Base-by-base conservation (phyloP, 75 land plant species). In the Selaginella tamariscina region DNA sequence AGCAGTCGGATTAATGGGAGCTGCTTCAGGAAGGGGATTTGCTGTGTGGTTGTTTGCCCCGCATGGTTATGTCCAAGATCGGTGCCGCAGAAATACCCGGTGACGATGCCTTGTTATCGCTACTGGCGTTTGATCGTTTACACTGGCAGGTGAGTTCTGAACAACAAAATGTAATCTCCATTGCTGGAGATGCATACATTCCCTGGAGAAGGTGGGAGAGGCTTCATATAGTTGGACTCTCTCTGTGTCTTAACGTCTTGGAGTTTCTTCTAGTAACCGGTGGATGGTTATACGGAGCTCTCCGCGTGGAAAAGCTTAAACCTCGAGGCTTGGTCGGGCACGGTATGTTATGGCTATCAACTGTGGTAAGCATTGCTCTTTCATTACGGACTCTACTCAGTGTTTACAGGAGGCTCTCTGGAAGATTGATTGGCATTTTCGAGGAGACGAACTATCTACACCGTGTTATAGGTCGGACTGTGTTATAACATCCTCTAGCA, bases 281-380 rank as follows among this genome's bases (percentile, higher is more conserved):
- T 9, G 62, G 62, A 2, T 59, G 62, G 62, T n/a, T 59, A 8
- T 59, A 59, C 21, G 62, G 62, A 5, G 21, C 62, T 5, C 62
- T 59, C 62, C 8, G 23, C n/a, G 62, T 59, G 62, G 62, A 59
- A n/a, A 59, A 59, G 62, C 62, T 59, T 21, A 23, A 8, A n/a
- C 62, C 62, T 2, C 8, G 26, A 59, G 62, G 62, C 2, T 9
- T 59, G 9, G 62, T 59, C 21, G 62, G 62, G 18, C 62, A 59
- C 21, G 62, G 62, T 2, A 59, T 59, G 62, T 21, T 59, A 5
- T 59, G 62, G 62, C 26, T 59, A 23, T 8, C 62, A 8, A 59
- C 62, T 8, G 27, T 59, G 26, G 62, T 59, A 23, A 59, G 62
- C 26, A 59, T n/a, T 8, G 62, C n/a, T 26, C 26, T 59, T 8